Evolutionary conservation across 805 yeast species (phyloP), one percentile per base, ranked within the genome.

Genomic region (Barnettozyma vustinii): DNA sequence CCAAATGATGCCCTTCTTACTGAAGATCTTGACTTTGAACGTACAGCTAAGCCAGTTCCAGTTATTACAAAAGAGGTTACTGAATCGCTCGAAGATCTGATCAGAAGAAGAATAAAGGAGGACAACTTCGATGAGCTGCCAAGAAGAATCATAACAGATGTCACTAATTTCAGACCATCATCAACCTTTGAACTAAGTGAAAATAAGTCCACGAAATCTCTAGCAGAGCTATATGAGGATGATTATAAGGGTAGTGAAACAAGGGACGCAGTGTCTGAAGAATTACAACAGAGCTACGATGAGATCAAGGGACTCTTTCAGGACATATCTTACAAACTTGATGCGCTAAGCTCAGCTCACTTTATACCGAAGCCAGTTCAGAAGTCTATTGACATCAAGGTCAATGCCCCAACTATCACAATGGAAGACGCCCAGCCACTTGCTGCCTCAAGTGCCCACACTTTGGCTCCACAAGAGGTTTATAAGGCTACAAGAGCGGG

Each of bases 401-500:
- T 90, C 36, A 85, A 91, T 49, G 75, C 87, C 0, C 83, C 96
- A 5, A 77, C 96, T 2, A 84, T 94, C 44, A 62, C 84, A 2
- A 87, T 92, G 96, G 99, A 92, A 69, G 98, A 94, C 62, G 94
- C 97, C 1, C 97, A 90, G 69, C 99, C 99, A 44, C 74, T 88
- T 50, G 83, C 90, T 35, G 74, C 87, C 70, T 80, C 94, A 2
- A 71, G 78, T 32, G 87, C 83, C 20, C 72, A 83, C 13, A 79
- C 86, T 44, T 74, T 94, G 59, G 99, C 99, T 2, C 99, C 99
- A 37, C 99, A 92, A 70, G 99, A 92, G 68, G 75, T 94, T 9
- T 94, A 84, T 68, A 79, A 74, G 62, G 64, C 73, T 8, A 71
- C 67, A 53, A 76, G 55, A 61, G 67, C 73, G 13, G 71, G 70